Conservation (phyloP, 2,329 filamentous ascomycete genomes). For the Colletotrichum tamarilloi region DNA sequence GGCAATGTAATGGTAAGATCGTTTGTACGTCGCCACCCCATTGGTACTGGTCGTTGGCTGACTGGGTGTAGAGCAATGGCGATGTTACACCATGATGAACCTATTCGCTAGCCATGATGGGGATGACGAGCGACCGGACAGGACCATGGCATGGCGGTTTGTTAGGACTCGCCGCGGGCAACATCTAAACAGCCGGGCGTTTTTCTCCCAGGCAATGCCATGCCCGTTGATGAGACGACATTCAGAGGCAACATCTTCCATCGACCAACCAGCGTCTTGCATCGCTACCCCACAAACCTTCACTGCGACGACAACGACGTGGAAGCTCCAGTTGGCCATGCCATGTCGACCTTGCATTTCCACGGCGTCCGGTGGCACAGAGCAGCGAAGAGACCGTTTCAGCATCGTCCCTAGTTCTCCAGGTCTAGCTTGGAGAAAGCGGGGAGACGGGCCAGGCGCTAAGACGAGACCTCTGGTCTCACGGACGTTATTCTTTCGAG, state of each 20-base stretch:
- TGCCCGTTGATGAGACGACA: constrained; percentile 34
- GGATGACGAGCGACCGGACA: background rate
- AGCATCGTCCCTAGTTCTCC: constrained; percentile 18
- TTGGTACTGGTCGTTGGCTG: background rate
- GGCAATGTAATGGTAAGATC: background rate
- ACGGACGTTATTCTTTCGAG: background rate
- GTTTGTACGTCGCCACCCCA: background rate
- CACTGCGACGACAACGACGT: constrained; percentile 15
- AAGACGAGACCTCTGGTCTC: constrained; percentile 5
- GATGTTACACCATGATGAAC: background rate
- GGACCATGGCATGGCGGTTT: background rate
- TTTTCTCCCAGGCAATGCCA: background rate
- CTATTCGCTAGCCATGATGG: constrained; percentile 4
- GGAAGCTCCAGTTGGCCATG: constrained; percentile 1
- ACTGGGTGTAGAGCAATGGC: background rate
- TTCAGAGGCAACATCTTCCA: background rate
- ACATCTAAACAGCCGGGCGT: background rate
- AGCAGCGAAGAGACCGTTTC: constrained; percentile 26
- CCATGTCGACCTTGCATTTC: constrained; percentile 11
- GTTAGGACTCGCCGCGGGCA: background rate
- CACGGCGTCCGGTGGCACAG: constrained; percentile 20
- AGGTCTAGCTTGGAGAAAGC: constrained; percentile 19
- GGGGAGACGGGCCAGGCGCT: constrained; percentile 21
- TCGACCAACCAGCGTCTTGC: constrained; percentile 14
- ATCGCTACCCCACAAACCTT: constrained; percentile 26